Evolutionary conservation across 192 early-diverging fungal genomes (phyloP), one percentile per base, ranked within the genome.

Genomic region (Backusella westeae): DNA sequence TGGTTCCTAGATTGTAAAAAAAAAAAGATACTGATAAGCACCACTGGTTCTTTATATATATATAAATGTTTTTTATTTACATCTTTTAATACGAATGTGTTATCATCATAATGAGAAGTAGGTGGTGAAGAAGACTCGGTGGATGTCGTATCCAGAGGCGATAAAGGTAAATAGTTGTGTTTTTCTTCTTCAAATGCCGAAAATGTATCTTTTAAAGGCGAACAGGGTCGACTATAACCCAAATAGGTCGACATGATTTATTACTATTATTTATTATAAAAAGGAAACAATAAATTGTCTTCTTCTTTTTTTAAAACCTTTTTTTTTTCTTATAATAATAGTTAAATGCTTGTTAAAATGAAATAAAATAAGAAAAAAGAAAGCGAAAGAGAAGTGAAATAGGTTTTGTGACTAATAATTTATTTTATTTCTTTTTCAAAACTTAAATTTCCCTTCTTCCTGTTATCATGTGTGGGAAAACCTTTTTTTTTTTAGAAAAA

Each of bases 21-120:
- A 4, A 46, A 4, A 46, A 46, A 6, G 4, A 17, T 17, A 44
- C 42, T 49, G 46, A 44, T 44, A 44, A 44, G 1, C 12, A 44
- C 12, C 15, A 44, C 12, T 39, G 10, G 9, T 39, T 10, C 38
- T 14, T 17, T 44, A 15, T 44, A 5, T 49, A 19, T 12, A 5
- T 44, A 14, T 34, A 32, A 32, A 10, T 67, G 9, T 6, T 59
- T 59, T 9, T 44, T 44, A 44, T 59, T 32, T 59, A 59, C 53
- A 59, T 59, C 23, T 71, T 71, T 71, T 41, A 26, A 12, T 46
- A 46, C 1, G 6, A 29, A 38, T 70, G 21, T 42, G 17, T 23
- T 70, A 46, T 44, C 69, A 71, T 71, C 69, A 46, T 44, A 71
- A 44, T 49, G 69, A 32, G 69, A 71, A 34, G 69, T 71, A 32